These are phyloP conservation scores for Solanum appendiculatum DNA, from an alignment of 257 asterid species.

Conservation along the genomic window DNA sequence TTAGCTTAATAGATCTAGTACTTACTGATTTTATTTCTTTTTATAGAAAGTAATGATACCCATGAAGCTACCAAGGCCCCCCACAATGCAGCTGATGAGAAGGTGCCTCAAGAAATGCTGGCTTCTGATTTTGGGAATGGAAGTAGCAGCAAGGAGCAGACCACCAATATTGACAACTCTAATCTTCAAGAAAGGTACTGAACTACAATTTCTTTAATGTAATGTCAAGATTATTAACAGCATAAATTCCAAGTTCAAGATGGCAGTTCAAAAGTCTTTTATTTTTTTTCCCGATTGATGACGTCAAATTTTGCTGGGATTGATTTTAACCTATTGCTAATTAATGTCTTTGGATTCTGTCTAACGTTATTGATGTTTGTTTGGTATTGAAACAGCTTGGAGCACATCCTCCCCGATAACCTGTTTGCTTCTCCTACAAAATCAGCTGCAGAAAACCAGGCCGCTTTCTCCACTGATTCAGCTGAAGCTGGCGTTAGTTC, in stretches of 20 bases:
- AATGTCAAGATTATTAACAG: neutral
- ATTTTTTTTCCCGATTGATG: neutral
- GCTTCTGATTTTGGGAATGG: conserved; percentile 13
- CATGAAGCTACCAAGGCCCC: conserved; percentile 21
- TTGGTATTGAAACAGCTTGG: conserved; percentile 46
- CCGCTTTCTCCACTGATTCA: neutral
- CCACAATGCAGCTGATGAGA: conserved; percentile 9
- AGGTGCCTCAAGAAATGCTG: conserved; percentile 25
- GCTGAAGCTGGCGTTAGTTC: neutral
- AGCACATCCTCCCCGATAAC: conserved; percentile 75
- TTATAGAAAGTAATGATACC: conserved; percentile 21
- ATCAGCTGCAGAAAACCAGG: neutral
- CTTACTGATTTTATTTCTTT: neutral
- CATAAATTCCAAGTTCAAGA: neutral
- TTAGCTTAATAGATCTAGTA: neutral
- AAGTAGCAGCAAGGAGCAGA: conserved; percentile 26
- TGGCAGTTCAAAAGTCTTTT: neutral
- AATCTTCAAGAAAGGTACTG: conserved; percentile 48
- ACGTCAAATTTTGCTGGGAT: neutral
- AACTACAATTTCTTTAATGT: neutral
- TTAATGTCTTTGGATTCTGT: neutral
- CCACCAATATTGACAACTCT: conserved; percentile 20
- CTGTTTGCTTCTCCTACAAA: conserved; percentile 75
- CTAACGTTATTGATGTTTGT: conserved; percentile 1
- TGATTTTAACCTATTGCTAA: neutral